Evolutionary conservation across 495 filamentous ascomycete genomes (phyloP), one percentile per base, ranked within the genome.

Genomic region (Bryoglossum gracile): DNA sequence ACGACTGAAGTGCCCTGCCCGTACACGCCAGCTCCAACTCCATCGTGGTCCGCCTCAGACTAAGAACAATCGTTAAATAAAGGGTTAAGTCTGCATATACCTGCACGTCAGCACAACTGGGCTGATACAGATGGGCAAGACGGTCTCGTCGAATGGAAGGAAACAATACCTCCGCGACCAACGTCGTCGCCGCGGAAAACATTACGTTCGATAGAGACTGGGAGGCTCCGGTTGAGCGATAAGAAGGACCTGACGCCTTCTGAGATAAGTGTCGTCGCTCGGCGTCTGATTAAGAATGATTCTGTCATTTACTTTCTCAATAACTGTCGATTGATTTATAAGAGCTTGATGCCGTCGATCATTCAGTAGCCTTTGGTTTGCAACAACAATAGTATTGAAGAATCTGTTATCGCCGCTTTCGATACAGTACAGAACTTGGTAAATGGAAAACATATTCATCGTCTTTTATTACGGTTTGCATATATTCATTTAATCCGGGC

Each of bases 391-490:
- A 18, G 16, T 4, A 39, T 39, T 39, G 22, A 39, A 21, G 36
- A 39, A 19, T 39, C 36, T 39, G 16, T 39, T 21, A 41, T 49
- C 36, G 22, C 35, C 17, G 22, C 35, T 41, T 49, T 49, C 19
- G 36, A 49, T 41, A 49, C 21, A 32, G 25, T 49, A 41, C 22
- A 49, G 16, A 34, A 41, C 23, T 49, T 49, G 22, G 19, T 42
- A 26, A 41, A 49, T 37, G 32, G 33, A n/a, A 41, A 49, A 19
- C 4, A 49, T 26, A 41, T 40, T 17, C 24, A 32, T 22, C 36
- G 24, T 49, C 35, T 49, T 49, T 11, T 49, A 32, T 32, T 49
- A 41, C 35, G 35, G 24, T 49, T 49, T 49, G 36, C 19, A 40
- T 49, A 49, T 49, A 49, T 49, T 49, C 22, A 41, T 28, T 41